A percentile compares a stretch with the other conserved stretches of the same genome.
Evolutionary conservation across 2,329 filamentous ascomycete species (phyloP).

Genomic region (Rachicladosporium sp.): DNA sequence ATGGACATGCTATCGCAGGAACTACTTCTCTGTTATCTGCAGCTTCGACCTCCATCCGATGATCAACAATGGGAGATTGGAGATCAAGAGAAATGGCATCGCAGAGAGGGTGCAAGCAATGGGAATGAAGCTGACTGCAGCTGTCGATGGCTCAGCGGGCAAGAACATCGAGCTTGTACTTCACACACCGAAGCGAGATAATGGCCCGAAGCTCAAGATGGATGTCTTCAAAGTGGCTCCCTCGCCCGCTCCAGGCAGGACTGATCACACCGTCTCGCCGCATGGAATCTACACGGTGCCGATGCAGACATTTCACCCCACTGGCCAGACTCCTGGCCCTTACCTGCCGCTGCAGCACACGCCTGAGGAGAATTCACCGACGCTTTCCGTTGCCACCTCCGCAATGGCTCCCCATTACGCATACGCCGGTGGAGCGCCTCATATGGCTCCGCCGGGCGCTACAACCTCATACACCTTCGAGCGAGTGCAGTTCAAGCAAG

Average conservation of each 20-base stretch:
- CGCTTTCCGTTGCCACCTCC: conserved; percentile 6
- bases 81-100: conserved; percentile 38
- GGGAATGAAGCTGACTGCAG: conserved; percentile 73
- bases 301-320: conserved; percentile 28
- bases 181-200: conserved; percentile 84
- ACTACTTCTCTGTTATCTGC: conserved; percentile 80
- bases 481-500: conserved; percentile 87
- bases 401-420: conserved; percentile 10
- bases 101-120: conserved; percentile 56
- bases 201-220: conserved; percentile 63
- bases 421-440: conserved; percentile 9
- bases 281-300: conserved; percentile 21
- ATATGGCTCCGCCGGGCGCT: conserved; percentile 16
- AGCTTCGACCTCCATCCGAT: conserved; percentile 61
- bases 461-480: conserved; percentile 58
- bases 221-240: conserved; percentile 60
- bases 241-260: conserved; percentile 39
- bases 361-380: conserved; percentile 10
- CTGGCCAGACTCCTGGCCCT: conserved; percentile 24
- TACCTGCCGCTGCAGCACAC: conserved; percentile 30
- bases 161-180: conserved; percentile 77
- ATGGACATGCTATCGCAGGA: conserved; percentile 86
- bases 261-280: conserved; percentile 25
- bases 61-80: conserved; percentile 43
- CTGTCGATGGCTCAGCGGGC: conserved; percentile 61